Evolutionary conservation across 163 green algal genomes (phyloP), one percentile per base, ranked within the genome.

Genomic region (Smithsoniella earleae): DNA sequence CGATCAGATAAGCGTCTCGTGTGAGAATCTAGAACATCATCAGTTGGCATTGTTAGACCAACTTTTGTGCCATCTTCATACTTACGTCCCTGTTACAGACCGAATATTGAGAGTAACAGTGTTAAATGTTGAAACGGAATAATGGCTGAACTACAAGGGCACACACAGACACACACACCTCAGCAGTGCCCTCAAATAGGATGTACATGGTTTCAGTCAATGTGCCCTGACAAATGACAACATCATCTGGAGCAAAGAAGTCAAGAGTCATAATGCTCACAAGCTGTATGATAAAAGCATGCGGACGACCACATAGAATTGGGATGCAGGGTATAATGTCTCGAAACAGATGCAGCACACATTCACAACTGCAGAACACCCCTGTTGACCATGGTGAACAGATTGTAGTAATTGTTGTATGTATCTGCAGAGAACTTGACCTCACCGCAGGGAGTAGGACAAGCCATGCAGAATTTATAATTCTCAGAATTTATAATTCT

Each of bases 321-420:
- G 49, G 49, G 16, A 64, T 27, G 33, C 49, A 64, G 8, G 6
- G 49, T 18, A 64, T 36, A 6, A 64, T 6, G 49, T 64, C 49
- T 8, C 49, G 49, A 13, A 64, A 64, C 16, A 64, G 31, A 27
- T 64, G 49, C 49, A 64, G 13, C 49, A 64, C 49, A 64, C 49
- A 64, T 64, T 64, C 49, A 13, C 49, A 64, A 25, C 49, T 64
- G 49, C 49, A 64, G 6, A n/a, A n/a, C n/a, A n/a, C n/a, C n/a
- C n/a, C n/a, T n/a, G n/a, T n/a, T n/a, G n/a, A n/a, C n/a, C n/a
- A n/a, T n/a, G n/a, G n/a, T n/a, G n/a, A n/a, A n/a, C n/a, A n/a
- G n/a, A n/a, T n/a, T n/a, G n/a, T n/a, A n/a, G n/a, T n/a, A n/a
- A n/a, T n/a, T n/a, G n/a, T n/a, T n/a, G n/a, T n/a, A n/a, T n/a